A percentile compares a stretch with the other conserved stretches of the same genome.
Evolutionary conservation across 1,284 basidiomycete species (phyloP).

Genomic region (Moesziomyces globuligerus): DNA sequence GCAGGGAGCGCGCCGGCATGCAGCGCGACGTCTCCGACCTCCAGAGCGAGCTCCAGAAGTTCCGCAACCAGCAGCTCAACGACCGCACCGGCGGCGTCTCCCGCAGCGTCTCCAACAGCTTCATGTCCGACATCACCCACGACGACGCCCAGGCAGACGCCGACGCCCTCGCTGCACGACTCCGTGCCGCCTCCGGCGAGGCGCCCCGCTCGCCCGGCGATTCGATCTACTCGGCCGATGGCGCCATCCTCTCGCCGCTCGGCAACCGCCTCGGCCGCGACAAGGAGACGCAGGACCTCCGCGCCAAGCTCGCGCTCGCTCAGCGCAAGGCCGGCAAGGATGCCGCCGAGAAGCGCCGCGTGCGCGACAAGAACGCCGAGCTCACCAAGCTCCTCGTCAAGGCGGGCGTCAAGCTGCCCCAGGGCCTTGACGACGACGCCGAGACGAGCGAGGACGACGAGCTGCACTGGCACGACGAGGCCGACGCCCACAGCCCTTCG

Average conservation of each 20-base stretch:
- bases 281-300: slow-evolving; percentile 57
- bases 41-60: slow-evolving; percentile 75
- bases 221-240: slow-evolving; percentile 44
- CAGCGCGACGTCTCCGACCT: slow-evolving; percentile 91
- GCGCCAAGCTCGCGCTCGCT: slow-evolving; percentile 58
- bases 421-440: slow-evolving; percentile 47
- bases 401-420: slow-evolving; percentile 53
- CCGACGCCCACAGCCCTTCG: slow-evolving; percentile 35
- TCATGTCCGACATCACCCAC: slow-evolving; percentile 40
- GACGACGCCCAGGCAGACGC: slow-evolving; percentile 37
- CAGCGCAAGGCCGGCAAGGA: slow-evolving; percentile 63
- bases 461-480: slow-evolving; percentile 35
- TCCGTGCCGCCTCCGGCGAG: slow-evolving; percentile 42
- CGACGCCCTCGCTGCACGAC: slow-evolving; percentile 26
- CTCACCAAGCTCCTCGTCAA: slow-evolving; percentile 52
- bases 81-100: slow-evolving; percentile 31
- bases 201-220: slow-evolving; percentile 41
- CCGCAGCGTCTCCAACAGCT: slow-evolving; percentile 50
- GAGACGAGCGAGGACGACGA: slow-evolving; percentile 57
- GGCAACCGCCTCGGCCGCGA: slow-evolving; percentile 46
- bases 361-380: slow-evolving; percentile 59
- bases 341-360: slow-evolving; percentile 56
- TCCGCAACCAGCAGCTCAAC: slow-evolving; percentile 44
- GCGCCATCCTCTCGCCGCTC: slow-evolving; percentile 40
- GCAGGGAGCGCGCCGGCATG: slow-evolving; percentile 85